These are phyloP conservation scores for Podospora anserina DNA, from an alignment of 495 filamentous ascomycete genomes.

Conservation along the genomic window DNA sequence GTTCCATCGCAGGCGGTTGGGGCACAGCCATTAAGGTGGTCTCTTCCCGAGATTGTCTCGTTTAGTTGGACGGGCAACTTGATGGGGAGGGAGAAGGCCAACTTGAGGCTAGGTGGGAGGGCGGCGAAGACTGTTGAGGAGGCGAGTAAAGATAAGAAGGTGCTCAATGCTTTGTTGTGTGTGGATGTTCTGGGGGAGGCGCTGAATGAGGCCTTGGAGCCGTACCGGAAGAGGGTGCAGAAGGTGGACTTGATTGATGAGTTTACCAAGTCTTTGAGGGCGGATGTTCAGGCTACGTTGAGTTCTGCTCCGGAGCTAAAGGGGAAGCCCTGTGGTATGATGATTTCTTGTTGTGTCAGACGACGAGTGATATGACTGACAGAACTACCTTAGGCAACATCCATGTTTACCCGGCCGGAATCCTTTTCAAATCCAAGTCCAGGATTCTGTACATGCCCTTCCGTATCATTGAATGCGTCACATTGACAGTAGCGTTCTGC, in stretches of 20 bases:
- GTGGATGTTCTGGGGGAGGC: neutral
- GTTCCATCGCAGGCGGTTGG: neutral
- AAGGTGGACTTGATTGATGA: neutral
- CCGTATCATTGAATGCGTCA: neutral
- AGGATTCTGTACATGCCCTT: neutral
- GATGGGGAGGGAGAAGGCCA: neutral
- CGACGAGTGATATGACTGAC: neutral
- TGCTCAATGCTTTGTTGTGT: neutral
- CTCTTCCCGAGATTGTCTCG: neutral
- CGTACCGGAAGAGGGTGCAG: neutral
- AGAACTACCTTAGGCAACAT: neutral
- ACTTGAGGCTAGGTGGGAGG: neutral
- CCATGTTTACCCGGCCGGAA: neutral
- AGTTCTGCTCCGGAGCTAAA: neutral
- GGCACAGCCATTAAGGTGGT: neutral
- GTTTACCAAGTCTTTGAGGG: neutral
- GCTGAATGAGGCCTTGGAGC: neutral
- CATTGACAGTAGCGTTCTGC: neutral
- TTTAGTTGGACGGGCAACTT: slow-evolving; percentile 3
- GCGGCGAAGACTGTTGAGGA: neutral
- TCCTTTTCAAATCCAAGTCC: neutral
- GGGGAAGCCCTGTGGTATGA: neutral
- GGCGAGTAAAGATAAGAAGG: neutral
- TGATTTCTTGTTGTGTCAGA: neutral
- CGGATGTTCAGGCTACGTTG: neutral